These are phyloP conservation scores for Solioccasus polychromus DNA, from an alignment of 768 basidiomycete genomes.

Conservation along the genomic window DNA sequence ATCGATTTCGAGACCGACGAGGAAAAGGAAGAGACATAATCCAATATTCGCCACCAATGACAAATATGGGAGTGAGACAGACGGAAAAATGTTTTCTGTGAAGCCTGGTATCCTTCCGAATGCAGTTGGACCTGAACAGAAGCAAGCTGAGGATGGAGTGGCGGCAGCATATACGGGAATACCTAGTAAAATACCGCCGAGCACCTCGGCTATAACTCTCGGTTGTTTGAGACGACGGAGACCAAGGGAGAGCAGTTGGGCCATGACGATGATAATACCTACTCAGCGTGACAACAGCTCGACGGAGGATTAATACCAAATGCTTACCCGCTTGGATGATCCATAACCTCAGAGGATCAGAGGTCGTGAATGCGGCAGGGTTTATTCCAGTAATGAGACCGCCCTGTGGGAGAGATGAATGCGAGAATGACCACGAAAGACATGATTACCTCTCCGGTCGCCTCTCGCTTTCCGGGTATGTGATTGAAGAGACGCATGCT, in stretches of 20 bases:
- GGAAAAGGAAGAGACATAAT: conserved; percentile 83
- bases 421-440: neutral
- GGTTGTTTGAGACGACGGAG: conserved; percentile 82
- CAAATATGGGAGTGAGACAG: conserved; percentile 68
- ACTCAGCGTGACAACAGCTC: neutral
- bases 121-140: conserved; percentile 42
- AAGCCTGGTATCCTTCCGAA: conserved; percentile 88
- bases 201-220: conserved; percentile 77
- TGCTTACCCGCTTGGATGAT: conserved; percentile 72
- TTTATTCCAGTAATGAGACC: conserved; percentile 75
- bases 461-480: conserved; percentile 8
- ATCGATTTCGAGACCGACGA: conserved; percentile 93
- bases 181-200: conserved; percentile 90
- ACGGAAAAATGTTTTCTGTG: conserved; percentile 80
- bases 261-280: conserved; percentile 83
- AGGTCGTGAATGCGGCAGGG: conserved; percentile 59
- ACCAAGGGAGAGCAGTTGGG: conserved; percentile 68
- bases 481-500: conserved; percentile 13
- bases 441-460: conserved; percentile 23
- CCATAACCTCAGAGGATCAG: conserved; percentile 75
- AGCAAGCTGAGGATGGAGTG: neutral
- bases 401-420: conserved; percentile 43
- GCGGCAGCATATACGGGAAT: conserved; percentile 37
- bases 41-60: conserved; percentile 88
- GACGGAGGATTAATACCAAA: neutral